Conservation (phyloP, 2,329 filamentous ascomycete species). For the Kalmusia sp. region DNA sequence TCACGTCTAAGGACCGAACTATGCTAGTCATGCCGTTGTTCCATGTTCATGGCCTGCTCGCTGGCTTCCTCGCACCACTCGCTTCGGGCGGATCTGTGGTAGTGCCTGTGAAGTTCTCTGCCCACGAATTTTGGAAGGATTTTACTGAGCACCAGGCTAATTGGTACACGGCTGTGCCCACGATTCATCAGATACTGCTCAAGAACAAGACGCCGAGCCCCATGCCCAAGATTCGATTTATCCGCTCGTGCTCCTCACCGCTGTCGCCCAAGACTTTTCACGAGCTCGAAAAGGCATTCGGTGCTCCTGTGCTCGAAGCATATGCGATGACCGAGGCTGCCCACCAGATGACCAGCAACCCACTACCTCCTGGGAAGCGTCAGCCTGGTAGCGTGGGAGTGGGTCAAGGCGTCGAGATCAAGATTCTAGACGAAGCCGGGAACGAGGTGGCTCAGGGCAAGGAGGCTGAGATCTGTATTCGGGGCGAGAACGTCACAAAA, state of each 20-base stretch:
- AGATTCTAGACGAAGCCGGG: constrained; percentile 75
- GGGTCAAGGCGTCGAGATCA: constrained; percentile 82
- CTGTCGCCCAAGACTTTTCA: constrained; percentile 82
- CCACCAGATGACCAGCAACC: constrained; percentile 80
- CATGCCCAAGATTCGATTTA: constrained; percentile 79
- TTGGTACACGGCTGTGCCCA: constrained; percentile 94
- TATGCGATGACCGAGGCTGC: constrained; percentile 94
- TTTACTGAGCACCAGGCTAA: constrained; percentile 78
- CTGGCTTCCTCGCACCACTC: constrained; percentile 80
- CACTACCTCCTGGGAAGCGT: constrained; percentile 69
- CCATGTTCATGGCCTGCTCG: constrained; percentile 88
- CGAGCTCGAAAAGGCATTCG: constrained; percentile 76
- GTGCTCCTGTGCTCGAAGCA: constrained; percentile 83
- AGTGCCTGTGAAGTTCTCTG: constrained; percentile 80
- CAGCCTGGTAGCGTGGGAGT: constrained; percentile 84
- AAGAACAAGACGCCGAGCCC: constrained; percentile 73
- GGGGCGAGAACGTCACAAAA: constrained; percentile 81
- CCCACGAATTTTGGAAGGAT: constrained; percentile 81
- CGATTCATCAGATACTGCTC: constrained; percentile 88
- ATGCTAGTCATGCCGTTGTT: constrained; percentile 91
- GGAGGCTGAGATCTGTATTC: constrained; percentile 84
- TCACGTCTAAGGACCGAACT: constrained; percentile 75
- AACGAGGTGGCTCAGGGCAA: constrained; percentile 71
- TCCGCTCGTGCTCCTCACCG: constrained; percentile 85
- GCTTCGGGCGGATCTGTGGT: constrained; percentile 79